These are phyloP conservation scores for Cinnamomum chago DNA, from an alignment of 164 flowering plant species.

Conservation along the genomic window DNA sequence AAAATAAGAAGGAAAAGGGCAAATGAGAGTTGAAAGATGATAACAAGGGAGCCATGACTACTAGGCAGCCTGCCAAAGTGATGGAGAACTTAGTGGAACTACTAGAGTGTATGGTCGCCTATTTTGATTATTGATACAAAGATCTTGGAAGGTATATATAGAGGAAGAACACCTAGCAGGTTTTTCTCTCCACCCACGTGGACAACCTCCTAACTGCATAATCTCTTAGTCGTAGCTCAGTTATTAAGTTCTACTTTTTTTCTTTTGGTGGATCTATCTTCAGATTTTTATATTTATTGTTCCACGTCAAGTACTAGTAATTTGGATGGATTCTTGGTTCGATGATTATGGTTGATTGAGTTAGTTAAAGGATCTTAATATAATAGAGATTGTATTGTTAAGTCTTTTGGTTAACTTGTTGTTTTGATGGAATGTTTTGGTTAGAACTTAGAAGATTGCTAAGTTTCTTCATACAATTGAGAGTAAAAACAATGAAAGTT, in stretches of 20 bases:
- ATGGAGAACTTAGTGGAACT: background rate
- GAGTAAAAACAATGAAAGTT: no score
- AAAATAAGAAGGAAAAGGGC: background rate
- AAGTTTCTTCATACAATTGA: no score
- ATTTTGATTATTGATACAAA: conserved; percentile 1
- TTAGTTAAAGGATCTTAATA: no score
- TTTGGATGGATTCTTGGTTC: no score
- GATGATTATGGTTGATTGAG: no score
- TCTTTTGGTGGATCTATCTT: no score
- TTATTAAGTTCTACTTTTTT: background rate
- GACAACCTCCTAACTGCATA: background rate
- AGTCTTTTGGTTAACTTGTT: no score
- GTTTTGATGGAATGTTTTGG: no score
- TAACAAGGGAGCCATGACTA: conserved; percentile 6
- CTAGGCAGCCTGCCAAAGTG: background rate
- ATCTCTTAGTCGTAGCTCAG: background rate
- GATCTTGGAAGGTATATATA: conserved; percentile 9
- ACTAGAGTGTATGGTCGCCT: background rate
- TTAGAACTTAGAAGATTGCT: no score
- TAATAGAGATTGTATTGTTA: no score
- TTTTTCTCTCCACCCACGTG: background rate
- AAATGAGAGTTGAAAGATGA: background rate
- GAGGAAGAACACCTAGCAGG: background rate
- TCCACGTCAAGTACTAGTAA: no score
- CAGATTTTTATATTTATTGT: no score